Base-by-base conservation (phyloP, 257 asterid genomes). In the Prunella vulgaris region DNA sequence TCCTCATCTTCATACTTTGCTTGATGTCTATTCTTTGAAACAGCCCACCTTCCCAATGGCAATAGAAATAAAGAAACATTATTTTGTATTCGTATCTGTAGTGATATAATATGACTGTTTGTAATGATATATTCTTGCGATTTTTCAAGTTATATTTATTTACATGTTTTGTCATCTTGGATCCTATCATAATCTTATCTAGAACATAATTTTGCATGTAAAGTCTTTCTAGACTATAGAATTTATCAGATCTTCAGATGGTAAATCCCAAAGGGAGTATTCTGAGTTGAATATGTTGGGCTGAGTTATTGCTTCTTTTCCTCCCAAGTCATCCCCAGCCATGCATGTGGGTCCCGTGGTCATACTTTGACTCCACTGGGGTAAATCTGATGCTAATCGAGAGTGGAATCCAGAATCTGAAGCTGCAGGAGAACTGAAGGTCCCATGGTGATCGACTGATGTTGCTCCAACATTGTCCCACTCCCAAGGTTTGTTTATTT, bases 1-100 rank as follows among this genome's bases (percentile, higher is more conserved):
- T 84, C 99, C 4, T 94, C 99, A 22, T 91, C 97, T n/a, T 94
- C 99, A 46, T 94, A 91, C 76, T 91, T 94, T 42, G 97, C 99
- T 68, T 94, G 92, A 88, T 66, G 69, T 66, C 57, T 61, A 62
- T 70, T 60, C 59, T 59, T 25, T 18, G 37, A 67, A 67, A 59
- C 46, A 62, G 20, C 60, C 22, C 42, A 27, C 60, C 14, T 28
- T 51, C 38, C 67, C 64, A 35, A 77, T 53, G 37, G 35, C 51
- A 54, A 62, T 25, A 60, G 33, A 64, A 66, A 69, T 33, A 51
- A 33, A 51, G 27, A 52, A 10, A 52, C 25, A 42, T 63, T 59
- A 69, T 78, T n/a, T 64, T 74, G 78, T 64, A 56, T 74, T 27
- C 0, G 22, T 60, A 62, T 40, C 13, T 66, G 69, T 66, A 62